These are phyloP conservation scores for Neofusicoccum parvum DNA, from an alignment of 2,329 filamentous ascomycete genomes.

Conservation along the genomic window DNA sequence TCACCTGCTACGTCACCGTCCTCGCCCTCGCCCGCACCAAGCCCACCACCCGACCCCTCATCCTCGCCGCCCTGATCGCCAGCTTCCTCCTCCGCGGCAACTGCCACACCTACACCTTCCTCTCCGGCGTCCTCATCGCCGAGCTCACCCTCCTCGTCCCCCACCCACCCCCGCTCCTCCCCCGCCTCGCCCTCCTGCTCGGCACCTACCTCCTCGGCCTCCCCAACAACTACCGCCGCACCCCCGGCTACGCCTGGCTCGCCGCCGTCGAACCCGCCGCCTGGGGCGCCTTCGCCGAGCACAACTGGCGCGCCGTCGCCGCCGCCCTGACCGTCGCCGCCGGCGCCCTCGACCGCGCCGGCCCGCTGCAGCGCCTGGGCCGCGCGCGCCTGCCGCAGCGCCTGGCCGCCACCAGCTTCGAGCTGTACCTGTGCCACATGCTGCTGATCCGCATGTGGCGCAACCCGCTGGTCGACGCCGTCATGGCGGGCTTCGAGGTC, in stretches of 20 bases:
- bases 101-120: constrained; percentile 16
- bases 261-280: constrained; percentile 51
- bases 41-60: not conserved
- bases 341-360: not conserved
- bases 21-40: constrained; percentile 7
- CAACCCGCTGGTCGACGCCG: not conserved
- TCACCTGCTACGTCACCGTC: constrained; percentile 11
- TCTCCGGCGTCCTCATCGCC: constrained; percentile 12
- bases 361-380: constrained; percentile 33
- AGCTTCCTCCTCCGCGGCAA: not conserved
- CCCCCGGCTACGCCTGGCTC: constrained; percentile 56
- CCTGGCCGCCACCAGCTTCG: constrained; percentile 54
- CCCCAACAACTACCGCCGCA: constrained; percentile 42
- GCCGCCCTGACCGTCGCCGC: constrained; percentile 35
- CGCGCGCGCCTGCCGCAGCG: constrained; percentile 49
- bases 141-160: not conserved
- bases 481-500: not conserved
- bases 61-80: not conserved
- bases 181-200: constrained; percentile 43
- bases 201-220: constrained; percentile 54
- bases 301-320: constrained; percentile 60
- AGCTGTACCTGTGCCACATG: constrained; percentile 53
- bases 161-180: too few relatives aligned
- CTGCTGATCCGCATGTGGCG: not conserved
- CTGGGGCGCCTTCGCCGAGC: constrained; percentile 51